phyloP scores from a whole-genome alignment of 1,284 basidiomycete genomes.

The Leccinum solheimii region DNA sequence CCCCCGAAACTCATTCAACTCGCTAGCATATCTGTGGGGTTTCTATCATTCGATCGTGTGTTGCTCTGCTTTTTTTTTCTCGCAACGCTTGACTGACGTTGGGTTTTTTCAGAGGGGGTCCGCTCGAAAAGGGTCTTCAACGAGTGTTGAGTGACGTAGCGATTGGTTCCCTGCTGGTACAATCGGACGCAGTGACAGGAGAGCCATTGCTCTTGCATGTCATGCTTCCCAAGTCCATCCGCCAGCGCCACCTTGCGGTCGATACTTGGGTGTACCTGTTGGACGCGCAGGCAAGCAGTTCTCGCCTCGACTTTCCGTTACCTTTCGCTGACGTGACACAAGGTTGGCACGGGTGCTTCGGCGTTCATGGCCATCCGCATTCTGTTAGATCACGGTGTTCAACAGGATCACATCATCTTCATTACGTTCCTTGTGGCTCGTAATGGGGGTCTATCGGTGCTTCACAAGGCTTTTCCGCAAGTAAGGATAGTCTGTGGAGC shows the following conservation, averaged over 20 bases:
- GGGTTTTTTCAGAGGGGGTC: conserved; percentile 66
- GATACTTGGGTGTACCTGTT: conserved; percentile 87
- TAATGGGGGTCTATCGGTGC: conserved; percentile 74
- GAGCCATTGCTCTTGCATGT: conserved; percentile 88
- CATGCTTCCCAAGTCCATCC: conserved; percentile 74
- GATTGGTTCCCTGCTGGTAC: conserved; percentile 88
- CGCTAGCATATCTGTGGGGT: conserved; percentile 71
- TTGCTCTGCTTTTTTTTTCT: conserved; percentile 13
- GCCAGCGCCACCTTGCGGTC: conserved; percentile 60
- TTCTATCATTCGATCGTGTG: conserved; percentile 80
- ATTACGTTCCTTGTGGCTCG: conserved; percentile 87
- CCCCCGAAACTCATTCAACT: conserved; percentile 6
- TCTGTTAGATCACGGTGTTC: conserved; percentile 92
- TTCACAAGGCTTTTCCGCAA: conserved; percentile 80
- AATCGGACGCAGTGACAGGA: conserved; percentile 81
- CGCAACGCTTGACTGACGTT: conserved; percentile 11
- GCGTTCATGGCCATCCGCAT: conserved; percentile 98
- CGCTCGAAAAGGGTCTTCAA: conserved; percentile 87
- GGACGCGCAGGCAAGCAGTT: conserved; percentile 73
- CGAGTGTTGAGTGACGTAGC: conserved; percentile 87
- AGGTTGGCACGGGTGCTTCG: conserved; percentile 94
- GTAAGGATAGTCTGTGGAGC: conserved; percentile 83
- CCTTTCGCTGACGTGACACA: conserved; percentile 1
- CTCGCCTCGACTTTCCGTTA: neutral
- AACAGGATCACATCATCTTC: conserved; percentile 81